These are phyloP conservation scores for Periglandula ipomoeae DNA, from an alignment of 2,329 filamentous ascomycete genomes.

Conservation along the genomic window DNA sequence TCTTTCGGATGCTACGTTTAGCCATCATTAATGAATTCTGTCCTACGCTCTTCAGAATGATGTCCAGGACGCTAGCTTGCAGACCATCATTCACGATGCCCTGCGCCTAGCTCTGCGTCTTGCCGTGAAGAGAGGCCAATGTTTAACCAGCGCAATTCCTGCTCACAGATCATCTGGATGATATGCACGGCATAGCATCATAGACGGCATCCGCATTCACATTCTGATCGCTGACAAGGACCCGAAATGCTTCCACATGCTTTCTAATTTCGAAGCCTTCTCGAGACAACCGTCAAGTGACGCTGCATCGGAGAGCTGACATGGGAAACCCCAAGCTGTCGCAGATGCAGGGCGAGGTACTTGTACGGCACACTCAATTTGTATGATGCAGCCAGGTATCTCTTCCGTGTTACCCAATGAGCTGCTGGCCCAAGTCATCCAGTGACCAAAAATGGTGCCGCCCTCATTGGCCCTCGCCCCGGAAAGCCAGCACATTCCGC, in stretches of 20 bases:
- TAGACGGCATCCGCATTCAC: no score
- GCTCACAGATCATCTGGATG: not conserved
- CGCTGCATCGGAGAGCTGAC: not conserved
- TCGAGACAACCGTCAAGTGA: not conserved
- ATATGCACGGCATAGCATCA: no score
- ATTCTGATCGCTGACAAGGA: no score
- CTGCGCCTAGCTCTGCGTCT: no score
- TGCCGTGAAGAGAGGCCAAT: no score
- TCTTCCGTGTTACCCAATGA: not conserved
- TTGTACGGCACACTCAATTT: not conserved
- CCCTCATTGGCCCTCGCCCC: conserved; percentile 5
- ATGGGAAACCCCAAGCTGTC: not conserved
- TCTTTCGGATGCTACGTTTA: no score
- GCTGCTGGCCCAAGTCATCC: conserved; percentile 3
- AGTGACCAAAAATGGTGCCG: not conserved
- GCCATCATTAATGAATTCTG: no score
- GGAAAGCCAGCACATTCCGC: not conserved
- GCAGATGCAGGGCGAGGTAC: not conserved
- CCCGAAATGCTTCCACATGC: not conserved
- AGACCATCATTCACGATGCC: no score
- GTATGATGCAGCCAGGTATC: not conserved
- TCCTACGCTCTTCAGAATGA: no score
- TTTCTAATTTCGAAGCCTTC: not conserved
- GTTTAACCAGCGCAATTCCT: not conserved
- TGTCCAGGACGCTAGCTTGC: no score